Evolutionary conservation across 257 asterid genomes (phyloP).

Genomic region (Solanum chiquidenum): DNA sequence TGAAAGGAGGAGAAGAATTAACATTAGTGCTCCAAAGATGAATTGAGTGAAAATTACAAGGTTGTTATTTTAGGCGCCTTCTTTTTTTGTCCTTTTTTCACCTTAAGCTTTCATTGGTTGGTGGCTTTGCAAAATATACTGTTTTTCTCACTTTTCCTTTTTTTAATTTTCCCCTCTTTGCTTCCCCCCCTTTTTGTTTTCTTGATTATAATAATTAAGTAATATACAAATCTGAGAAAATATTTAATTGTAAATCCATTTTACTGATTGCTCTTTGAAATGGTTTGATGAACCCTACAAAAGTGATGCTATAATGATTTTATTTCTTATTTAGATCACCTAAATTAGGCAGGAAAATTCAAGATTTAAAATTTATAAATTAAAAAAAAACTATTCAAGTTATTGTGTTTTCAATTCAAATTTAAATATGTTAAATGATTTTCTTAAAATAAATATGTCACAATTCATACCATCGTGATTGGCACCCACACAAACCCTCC

Average conservation of each 20-base stretch:
- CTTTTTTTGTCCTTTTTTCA: not conserved
- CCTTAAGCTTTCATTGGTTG: not conserved
- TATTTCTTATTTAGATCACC: not conserved
- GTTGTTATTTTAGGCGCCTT: not conserved
- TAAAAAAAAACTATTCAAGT: no score
- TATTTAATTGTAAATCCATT: not conserved
- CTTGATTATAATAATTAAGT: not conserved
- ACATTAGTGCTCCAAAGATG: not conserved
- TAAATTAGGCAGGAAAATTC: not conserved
- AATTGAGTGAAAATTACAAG: not conserved
- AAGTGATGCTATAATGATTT: not conserved
- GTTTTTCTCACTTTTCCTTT: not conserved
- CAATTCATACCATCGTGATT: no score
- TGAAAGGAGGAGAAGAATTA: not conserved
- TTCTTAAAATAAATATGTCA: not conserved
- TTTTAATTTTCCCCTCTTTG: not conserved
- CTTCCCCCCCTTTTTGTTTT: not conserved
- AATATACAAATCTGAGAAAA: not conserved
- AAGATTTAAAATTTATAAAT: not conserved
- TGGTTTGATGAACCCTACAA: not conserved
- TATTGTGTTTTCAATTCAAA: no score
- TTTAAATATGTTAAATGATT: not conserved
- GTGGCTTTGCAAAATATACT: not conserved
- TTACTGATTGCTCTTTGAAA: not conserved
- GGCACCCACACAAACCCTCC: no score